Base-by-base conservation (phyloP, 805 yeast species). In the Candida taoyuanica region DNA sequence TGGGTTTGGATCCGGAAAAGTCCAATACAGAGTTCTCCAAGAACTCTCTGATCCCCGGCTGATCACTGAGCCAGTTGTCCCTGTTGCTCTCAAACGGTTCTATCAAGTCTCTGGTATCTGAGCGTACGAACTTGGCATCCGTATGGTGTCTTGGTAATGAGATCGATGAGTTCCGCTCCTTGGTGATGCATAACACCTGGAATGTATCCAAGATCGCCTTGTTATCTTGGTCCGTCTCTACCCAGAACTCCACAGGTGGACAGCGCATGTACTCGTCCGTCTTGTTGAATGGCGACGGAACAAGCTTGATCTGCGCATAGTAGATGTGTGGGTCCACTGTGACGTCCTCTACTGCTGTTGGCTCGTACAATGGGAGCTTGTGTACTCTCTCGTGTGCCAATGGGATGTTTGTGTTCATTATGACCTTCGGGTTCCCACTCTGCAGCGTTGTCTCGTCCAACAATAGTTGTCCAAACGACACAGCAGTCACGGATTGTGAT, bases 241-340 rank as follows among this genome's bases (percentile, higher is more conserved):
- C 58, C 78, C 81, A 76, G 32, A 78, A 59, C 48, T 77, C 83
- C 6, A 78, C 56, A 1, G 81, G 77, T 3, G 83, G 81, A 32
- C 63, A 65, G 29, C 60, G 50, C 34, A 58, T 50, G 37, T 58
- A 54, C 17, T 52, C 39, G 4, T 39, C 47, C 7, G 51, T 48
- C 5, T 47, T 47, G 43, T 50, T 43, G 49, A 61, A 58, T 27
- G 76, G 68, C 5, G 70, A 60, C 1, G 79, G 78, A 7, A 65
- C 49, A 36, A 73, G 68, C 47, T 65, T 67, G 40, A 74, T 42
- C 48, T 74, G 78, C 12, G 69, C 60, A 26, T 58, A 52, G 45
- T 70, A 67, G 4, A 51, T 34, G 31, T 58, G 62, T 29, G 58
- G 51, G 30, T 55, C 63, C 14, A 43, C 40, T 3, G 49, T 41